Evolutionary conservation across 2,329 filamentous ascomycete genomes (phyloP).

Genomic region (Lecanicillium sp.): DNA sequence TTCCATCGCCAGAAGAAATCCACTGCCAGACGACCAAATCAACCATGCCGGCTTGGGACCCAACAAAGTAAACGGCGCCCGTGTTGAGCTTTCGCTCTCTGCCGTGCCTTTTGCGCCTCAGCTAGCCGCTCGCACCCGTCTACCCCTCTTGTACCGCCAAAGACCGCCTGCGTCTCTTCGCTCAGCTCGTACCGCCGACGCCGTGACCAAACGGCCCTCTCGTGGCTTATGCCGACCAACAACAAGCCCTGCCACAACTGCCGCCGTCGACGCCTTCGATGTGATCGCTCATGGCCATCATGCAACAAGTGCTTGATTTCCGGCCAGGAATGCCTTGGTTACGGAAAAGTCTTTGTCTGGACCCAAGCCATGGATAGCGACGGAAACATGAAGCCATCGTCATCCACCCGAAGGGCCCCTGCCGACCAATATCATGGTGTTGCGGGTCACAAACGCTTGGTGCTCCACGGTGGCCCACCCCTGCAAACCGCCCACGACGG

Average conservation of each 20-base stretch:
- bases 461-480: constrained; percentile 6
- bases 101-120: no score
- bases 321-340: constrained; percentile 52
- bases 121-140: no score
- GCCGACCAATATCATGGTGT: constrained; percentile 13
- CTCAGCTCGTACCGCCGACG: constrained; percentile 46
- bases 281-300: constrained; percentile 49
- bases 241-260: constrained; percentile 52
- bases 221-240: constrained; percentile 20
- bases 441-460: constrained; percentile 8
- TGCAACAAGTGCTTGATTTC: constrained; percentile 51
- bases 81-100: no score
- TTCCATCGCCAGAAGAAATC: no score
- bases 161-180: constrained; percentile 17
- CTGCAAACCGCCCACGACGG: neutral
- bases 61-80: no score
- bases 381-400: constrained; percentile 32
- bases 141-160: no score
- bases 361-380: constrained; percentile 42
- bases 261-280: constrained; percentile 50
- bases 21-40: no score
- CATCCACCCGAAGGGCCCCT: constrained; percentile 13
- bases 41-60: no score
- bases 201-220: no score
- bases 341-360: constrained; percentile 53